Evolutionary conservation across 2,329 filamentous ascomycete species (phyloP), one percentile per base, ranked within the genome.

Genomic region (Delphinella strobiligena): DNA sequence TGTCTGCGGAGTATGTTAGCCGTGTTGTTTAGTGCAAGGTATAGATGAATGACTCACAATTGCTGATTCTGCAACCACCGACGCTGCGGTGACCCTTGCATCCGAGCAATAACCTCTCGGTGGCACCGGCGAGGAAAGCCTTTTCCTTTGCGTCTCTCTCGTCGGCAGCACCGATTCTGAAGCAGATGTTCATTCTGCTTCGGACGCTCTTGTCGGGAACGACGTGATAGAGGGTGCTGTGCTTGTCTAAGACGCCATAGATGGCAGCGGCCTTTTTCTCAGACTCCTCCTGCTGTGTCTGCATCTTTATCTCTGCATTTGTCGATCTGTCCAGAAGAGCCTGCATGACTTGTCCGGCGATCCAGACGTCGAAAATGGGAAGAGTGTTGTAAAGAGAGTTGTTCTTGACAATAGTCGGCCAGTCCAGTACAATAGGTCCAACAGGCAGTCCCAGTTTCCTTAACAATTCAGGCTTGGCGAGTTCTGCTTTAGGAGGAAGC

Each of bases 311-410:
- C 49, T 78, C 61, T 2, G 76, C 70, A 18, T 33, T 38, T 3
- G 45, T 41, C 5, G 48, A 39, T 0, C 67, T 72, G 14, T 64
- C 54, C 11, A 93, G 69, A 1, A 94, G 72, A 47, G 74, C 78
- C 54, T 82, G 77, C 55, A 96, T 79, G 37, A 96, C 88, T 57
- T 84, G 78, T n/a, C 87, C 87, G 12, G 85, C 84, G 39, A 95
- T 75, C 66, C 81, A 96, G 29, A 95, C 82, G 58, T 89, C 88
- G 54, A 96, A 94, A 54, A 96, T 93, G 53, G 85, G 88, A 9
- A 96, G 67, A 0, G 89, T 96, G 63, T 96, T 96, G 68, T 96
- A 96, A 19, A 96, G 71, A 51, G 82, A 91, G 66, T 93, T 91
- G 66, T 93, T 93, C 69, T 93, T 93, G 31, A 83, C 80, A 49